Conservation (phyloP, 495 filamentous ascomycete species). For the Tetracladium setigerum region DNA sequence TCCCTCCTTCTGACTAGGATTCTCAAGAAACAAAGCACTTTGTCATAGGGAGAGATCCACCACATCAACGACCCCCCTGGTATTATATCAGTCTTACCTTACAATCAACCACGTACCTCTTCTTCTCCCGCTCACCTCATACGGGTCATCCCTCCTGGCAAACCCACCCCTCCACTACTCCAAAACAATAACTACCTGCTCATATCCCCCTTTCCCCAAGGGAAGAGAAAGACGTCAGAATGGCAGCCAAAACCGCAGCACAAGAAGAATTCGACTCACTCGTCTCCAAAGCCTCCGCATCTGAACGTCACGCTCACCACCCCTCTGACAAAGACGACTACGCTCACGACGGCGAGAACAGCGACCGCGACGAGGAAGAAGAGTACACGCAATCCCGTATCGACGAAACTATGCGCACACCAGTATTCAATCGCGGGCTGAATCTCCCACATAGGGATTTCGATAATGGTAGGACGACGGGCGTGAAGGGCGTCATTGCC, state of each 20-base stretch:
- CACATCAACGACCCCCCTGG: too few species aligned
- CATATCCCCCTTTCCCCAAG: constrained; percentile 29
- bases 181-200: constrained; percentile 18
- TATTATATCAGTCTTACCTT: too few species aligned
- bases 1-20: too few species aligned
- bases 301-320: constrained; percentile 28
- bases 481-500: constrained; percentile 96
- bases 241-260: constrained; percentile 41
- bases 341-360: constrained; percentile 32
- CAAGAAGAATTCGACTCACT: constrained; percentile 82
- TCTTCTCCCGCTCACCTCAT: constrained; percentile 4
- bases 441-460: constrained; percentile 54
- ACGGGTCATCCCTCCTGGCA: constrained; percentile 16
- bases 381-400: constrained; percentile 49
- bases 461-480: constrained; percentile 69
- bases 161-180: not conserved
- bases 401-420: constrained; percentile 50
- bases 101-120: too few species aligned
- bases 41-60: too few species aligned
- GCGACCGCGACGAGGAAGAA: constrained; percentile 50
- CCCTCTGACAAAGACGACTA: constrained; percentile 48
- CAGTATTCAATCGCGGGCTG: constrained; percentile 44
- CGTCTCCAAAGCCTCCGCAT: constrained; percentile 41
- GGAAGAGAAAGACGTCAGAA: too few species aligned
- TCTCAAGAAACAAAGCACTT: too few species aligned